phyloP scores from a whole-genome alignment of 2,329 filamentous ascomycete species.

The Aspergillus tanneri region DNA sequence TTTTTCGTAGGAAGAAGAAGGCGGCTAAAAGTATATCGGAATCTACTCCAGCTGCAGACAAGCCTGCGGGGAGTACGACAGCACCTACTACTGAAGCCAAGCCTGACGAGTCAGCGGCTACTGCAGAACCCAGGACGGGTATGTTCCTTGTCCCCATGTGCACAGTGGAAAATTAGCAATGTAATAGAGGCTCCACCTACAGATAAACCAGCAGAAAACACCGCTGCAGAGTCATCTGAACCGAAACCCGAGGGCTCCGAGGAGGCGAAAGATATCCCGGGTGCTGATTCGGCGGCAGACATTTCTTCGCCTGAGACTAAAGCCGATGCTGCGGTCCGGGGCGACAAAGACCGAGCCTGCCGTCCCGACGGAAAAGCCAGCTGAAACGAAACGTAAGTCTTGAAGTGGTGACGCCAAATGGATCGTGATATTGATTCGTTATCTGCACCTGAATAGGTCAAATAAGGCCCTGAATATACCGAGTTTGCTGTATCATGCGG shows the following conservation, averaged over 20 bases:
- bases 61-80: conserved; percentile 12
- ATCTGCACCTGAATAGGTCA: conserved; percentile 10
- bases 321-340: conserved; percentile 1
- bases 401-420: neutral
- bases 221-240: conserved; percentile 7
- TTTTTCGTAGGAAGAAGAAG: conserved; percentile 36
- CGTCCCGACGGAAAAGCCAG: conserved; percentile 12
- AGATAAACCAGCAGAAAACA: conserved; percentile 14
- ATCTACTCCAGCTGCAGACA: conserved; percentile 12
- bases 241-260: conserved; percentile 14
- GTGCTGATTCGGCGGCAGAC: conserved; percentile 10
- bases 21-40: conserved; percentile 9
- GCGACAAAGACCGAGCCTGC: conserved; percentile 8
- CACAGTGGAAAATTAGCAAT: neutral
- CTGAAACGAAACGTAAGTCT: conserved; percentile 15
- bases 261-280: conserved; percentile 10
- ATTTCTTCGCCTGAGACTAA: conserved; percentile 6
- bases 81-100: conserved; percentile 12
- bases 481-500: neutral
- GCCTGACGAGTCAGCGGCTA: conserved; percentile 13
- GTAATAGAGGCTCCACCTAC: conserved; percentile 7
- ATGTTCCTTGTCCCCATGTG: conserved; percentile 2
- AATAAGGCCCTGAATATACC: neutral
- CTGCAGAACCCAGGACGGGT: conserved; percentile 17
- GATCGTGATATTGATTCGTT: conserved; percentile 6